Evolutionary conservation across 805 yeast genomes (phyloP), one percentile per base, ranked within the genome.

Genomic region (Candida sanyiensis): DNA sequence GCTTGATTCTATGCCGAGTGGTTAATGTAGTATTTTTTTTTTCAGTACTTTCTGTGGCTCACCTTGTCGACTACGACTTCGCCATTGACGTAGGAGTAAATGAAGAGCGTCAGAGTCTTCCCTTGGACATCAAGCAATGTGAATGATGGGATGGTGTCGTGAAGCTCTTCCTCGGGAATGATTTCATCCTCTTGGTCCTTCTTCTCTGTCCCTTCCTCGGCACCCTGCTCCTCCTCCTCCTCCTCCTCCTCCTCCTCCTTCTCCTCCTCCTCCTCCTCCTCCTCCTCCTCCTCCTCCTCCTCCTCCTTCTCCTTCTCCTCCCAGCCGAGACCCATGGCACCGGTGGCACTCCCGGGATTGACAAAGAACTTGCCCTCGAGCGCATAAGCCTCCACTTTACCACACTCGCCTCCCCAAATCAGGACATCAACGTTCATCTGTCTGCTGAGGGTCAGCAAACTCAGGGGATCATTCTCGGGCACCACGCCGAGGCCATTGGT

Each of bases 271-370:
- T 49, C 53, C 18, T 60, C 61, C 23, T 58, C 58, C 1, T 50
- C 52, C 20, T 59, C 48, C 5, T 55, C 57, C 10, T 57, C 56
- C 9, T 58, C 66, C 9, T 37, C 58, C 16, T 60, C 64, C 7
- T 59, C 62, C 5, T 57, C 68, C 3, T 70, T 69, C 3, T 72
- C 80, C 15, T 72, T 77, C 3, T 68, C 71, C 42, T 79, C 79
- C 63, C 79, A 76, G 52, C 79, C 81, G 23, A 83, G 72, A 30
- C 73, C 72, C 48, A 73, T 77, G 0, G 97, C 96, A 19, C 98
- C 98, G 0, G 97, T 89, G 29, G 95, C 95, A 56, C 95, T 83
- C 0, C 98, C 98, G 0, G 98, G 97, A 58, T 86, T 90, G n/a
- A 93, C 73, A 54, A 93, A 93, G 58, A 89, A 86, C 61, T 85